phyloP scores from a whole-genome alignment of 495 filamentous ascomycete genomes.

The Bombardia bombarda region DNA sequence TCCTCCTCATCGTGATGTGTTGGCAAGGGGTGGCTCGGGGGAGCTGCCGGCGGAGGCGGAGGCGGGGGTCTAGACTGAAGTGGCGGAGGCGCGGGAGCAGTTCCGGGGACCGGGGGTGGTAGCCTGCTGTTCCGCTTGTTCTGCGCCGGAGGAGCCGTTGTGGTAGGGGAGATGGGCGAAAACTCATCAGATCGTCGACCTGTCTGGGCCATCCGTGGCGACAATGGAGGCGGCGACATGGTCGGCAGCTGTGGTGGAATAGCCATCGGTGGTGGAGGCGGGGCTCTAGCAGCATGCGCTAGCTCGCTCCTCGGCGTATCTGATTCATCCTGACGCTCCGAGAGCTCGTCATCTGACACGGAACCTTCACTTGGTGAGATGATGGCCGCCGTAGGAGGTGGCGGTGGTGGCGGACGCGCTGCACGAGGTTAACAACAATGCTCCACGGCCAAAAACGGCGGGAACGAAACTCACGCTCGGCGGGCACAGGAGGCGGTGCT shows the following conservation, averaged over 20 bases:
- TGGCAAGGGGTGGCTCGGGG: slow-evolving; percentile 26
- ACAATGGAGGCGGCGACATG: slow-evolving; percentile 47
- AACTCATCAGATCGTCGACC: slow-evolving; percentile 44
- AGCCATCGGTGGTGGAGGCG: slow-evolving; percentile 41
- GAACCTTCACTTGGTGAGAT: slow-evolving; percentile 70
- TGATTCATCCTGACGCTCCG: slow-evolving; percentile 39
- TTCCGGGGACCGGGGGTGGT: slow-evolving; percentile 42
- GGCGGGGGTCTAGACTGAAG: slow-evolving; percentile 63
- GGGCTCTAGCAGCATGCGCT: slow-evolving; percentile 26
- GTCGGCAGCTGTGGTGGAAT: slow-evolving; percentile 21
- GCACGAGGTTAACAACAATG: slow-evolving; percentile 26
- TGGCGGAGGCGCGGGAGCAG: slow-evolving; percentile 42
- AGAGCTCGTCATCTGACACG: slow-evolving; percentile 90
- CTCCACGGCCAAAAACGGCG: slow-evolving; percentile 7
- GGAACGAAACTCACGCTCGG: slow-evolving; percentile 50
- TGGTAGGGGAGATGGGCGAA: slow-evolving; percentile 38
- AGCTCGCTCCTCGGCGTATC: slow-evolving; percentile 33
- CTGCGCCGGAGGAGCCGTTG: slow-evolving; percentile 14
- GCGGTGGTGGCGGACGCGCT: slow-evolving; percentile 52
- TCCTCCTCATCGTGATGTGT: slow-evolving; percentile 37
- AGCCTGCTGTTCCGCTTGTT: slow-evolving; percentile 47
- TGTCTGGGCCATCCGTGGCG: slow-evolving; percentile 39
- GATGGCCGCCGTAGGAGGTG: slow-evolving; percentile 39
- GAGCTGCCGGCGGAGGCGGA: slow-evolving; percentile 60
- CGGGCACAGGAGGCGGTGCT: slow-evolving; percentile 60